A percentile compares a stretch with the other conserved stretches of the same genome.
phyloP scores from a whole-genome alignment of 495 filamentous ascomycete genomes.

The Aspergillus taichungensis region DNA sequence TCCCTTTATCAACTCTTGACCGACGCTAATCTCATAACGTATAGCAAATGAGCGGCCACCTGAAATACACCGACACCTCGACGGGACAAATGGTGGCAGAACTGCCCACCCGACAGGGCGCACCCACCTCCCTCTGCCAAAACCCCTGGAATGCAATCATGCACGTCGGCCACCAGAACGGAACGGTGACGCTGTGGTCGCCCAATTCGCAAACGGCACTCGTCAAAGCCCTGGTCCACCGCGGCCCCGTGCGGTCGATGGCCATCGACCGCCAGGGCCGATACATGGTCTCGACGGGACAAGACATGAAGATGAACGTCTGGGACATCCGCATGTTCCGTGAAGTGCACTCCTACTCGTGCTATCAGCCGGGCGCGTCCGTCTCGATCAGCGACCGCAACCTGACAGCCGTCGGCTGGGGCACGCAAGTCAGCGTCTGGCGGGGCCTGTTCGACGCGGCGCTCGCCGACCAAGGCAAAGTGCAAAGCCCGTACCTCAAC shows the following conservation, averaged over 20 bases:
- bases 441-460: slow-evolving; percentile 73
- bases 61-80: slow-evolving; percentile 93
- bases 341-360: slow-evolving; percentile 84
- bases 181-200: slow-evolving; percentile 91
- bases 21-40: slow-evolving; percentile 2
- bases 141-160: slow-evolving; percentile 89
- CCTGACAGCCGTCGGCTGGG: slow-evolving; percentile 85
- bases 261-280: slow-evolving; percentile 82
- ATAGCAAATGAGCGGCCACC: slow-evolving; percentile 69
- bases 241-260: slow-evolving; percentile 80
- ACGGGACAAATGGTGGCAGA: slow-evolving; percentile 82
- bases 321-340: slow-evolving; percentile 96
- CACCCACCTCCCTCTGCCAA: slow-evolving; percentile 74
- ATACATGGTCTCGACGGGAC: slow-evolving; percentile 92
- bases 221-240: slow-evolving; percentile 90
- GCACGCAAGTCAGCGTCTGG: slow-evolving; percentile 83
- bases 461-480: slow-evolving; percentile 59
- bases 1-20: not conserved
- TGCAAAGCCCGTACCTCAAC: slow-evolving; percentile 82
- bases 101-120: slow-evolving; percentile 70
- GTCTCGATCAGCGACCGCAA: slow-evolving; percentile 82
- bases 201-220: slow-evolving; percentile 79
- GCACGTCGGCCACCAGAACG: slow-evolving; percentile 88
- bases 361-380: slow-evolving; percentile 73
- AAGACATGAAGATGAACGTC: slow-evolving; percentile 84